phyloP scores from a whole-genome alignment of 345 rosid genomes.

The Pistacia atlantica region DNA sequence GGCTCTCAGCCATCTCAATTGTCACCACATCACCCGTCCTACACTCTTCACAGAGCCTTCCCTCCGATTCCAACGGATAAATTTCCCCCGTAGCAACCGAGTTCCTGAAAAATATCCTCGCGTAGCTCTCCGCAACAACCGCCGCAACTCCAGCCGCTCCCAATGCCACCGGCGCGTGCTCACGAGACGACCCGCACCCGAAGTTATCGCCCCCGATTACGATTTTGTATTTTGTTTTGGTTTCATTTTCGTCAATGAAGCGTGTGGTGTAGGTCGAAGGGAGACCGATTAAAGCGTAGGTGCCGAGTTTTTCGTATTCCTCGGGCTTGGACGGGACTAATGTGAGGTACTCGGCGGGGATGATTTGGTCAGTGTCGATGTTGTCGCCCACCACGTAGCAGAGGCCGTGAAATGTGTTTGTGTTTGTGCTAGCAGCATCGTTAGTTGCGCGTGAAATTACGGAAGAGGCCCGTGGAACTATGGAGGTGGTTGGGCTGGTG shows the following conservation, averaged over 20 bases:
- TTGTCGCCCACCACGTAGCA: constrained; percentile 94
- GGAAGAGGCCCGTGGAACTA: constrained; percentile 30
- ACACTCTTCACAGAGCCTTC: constrained; percentile 84
- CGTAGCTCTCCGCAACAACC: constrained; percentile 83
- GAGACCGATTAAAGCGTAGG: constrained; percentile 78
- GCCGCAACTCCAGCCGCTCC: constrained; percentile 89
- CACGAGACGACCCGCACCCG: constrained; percentile 94
- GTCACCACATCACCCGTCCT: constrained; percentile 81
- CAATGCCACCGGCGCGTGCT: constrained; percentile 92
- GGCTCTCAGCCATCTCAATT: constrained; percentile 56
- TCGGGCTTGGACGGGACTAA: constrained; percentile 85
- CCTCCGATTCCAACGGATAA: constrained; percentile 77
- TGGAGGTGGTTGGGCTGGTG: constrained; percentile 10
- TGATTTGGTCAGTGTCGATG: constrained; percentile 96
- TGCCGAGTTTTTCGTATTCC: constrained; percentile 85
- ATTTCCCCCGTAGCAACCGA: constrained; percentile 89
- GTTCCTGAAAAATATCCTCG: constrained; percentile 88
- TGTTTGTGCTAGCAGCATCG: constrained; percentile 20
- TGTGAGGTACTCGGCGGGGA: constrained; percentile 88
- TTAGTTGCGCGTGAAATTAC: constrained; percentile 25
- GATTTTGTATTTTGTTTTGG: constrained; percentile 67
- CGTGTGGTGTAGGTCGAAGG: constrained; percentile 65
- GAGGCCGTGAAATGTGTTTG: constrained; percentile 68
- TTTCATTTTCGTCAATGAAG: constrained; percentile 58
- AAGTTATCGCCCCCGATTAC: constrained; percentile 85